Percentiles rank a stretch among this genome's conserved stretches.
phyloP scores from a whole-genome alignment of 805 yeast genomes.

The Candida golubevii region DNA sequence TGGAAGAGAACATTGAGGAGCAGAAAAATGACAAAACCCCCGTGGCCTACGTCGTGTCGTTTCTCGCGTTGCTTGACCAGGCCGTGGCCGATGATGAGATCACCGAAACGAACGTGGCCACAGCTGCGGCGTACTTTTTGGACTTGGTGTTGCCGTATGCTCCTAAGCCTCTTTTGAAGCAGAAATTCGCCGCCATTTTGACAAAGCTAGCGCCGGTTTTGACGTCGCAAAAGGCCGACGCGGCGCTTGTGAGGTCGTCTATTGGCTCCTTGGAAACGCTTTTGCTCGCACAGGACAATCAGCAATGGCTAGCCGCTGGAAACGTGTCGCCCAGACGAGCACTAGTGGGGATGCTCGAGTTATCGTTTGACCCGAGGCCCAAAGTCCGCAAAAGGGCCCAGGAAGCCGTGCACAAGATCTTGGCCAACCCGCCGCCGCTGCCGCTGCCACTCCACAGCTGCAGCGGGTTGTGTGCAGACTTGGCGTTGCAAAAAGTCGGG shows the following conservation, averaged over 20 bases:
- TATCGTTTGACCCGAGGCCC: conserved; percentile 85
- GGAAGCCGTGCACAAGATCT: conserved; percentile 70
- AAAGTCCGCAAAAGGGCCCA: conserved; percentile 93
- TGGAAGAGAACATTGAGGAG: conserved; percentile 80
- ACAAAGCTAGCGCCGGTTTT: conserved; percentile 78
- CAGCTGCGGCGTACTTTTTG: conserved; percentile 73
- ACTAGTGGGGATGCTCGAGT: conserved; percentile 67
- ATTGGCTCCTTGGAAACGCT: conserved; percentile 82
- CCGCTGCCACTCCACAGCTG: conserved; percentile 79
- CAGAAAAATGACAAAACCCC: conserved; percentile 60
- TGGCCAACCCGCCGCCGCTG: conserved; percentile 67
- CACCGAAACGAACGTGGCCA: conserved; percentile 61
- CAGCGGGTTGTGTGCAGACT: conserved; percentile 62
- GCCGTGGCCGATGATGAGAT: conserved; percentile 48
- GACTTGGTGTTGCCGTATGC: conserved; percentile 75
- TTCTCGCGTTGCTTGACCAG: conserved; percentile 77
- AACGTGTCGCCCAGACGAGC: conserved; percentile 78
- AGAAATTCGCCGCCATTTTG: conserved; percentile 74
- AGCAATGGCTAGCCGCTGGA: conserved; percentile 63
- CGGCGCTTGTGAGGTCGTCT: conserved; percentile 77
- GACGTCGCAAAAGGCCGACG: conserved; percentile 62
- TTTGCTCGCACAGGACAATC: conserved; percentile 72
- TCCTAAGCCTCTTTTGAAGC: conserved; percentile 62
- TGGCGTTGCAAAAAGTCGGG: conserved; percentile 54
- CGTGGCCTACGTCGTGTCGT: conserved; percentile 80